phyloP scores from a whole-genome alignment of 345 rosid species.

The Hibiscus tridactylites region DNA sequence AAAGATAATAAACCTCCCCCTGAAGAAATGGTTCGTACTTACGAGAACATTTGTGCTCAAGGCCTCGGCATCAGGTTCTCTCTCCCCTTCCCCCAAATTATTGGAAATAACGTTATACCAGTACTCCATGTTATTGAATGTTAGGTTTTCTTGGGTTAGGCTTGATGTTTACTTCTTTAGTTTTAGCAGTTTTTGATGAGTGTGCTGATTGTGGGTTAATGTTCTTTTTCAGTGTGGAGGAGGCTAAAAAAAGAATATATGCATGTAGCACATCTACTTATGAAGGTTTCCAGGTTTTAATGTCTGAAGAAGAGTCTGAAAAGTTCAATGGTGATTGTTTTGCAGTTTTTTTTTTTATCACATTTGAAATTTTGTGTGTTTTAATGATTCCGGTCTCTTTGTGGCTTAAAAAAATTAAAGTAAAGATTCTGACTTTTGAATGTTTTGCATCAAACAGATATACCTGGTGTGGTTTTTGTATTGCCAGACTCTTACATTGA shows the following conservation, averaged over 20 bases:
- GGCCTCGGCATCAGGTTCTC: slow-evolving; percentile 69
- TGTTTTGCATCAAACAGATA: slow-evolving; percentile 33
- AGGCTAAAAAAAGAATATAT: slow-evolving; percentile 72
- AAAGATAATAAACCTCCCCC: slow-evolving; percentile 40
- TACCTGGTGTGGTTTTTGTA: slow-evolving; percentile 77
- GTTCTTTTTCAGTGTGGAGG: slow-evolving; percentile 54
- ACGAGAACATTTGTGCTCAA: slow-evolving; percentile 49
- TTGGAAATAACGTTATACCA: not conserved
- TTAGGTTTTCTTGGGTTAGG: not conserved
- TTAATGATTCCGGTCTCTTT: not conserved
- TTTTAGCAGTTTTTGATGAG: not conserved
- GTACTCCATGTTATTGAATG: not conserved
- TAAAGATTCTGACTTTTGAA: slow-evolving; percentile 8
- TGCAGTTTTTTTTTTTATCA: not conserved
- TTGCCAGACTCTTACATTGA: slow-evolving; percentile 94
- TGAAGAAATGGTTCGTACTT: slow-evolving; percentile 71
- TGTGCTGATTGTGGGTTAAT: slow-evolving; percentile 7
- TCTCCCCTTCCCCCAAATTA: not conserved
- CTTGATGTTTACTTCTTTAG: not conserved
- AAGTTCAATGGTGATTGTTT: slow-evolving; percentile 46
- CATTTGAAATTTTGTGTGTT: not conserved
- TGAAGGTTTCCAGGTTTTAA: slow-evolving; percentile 86
- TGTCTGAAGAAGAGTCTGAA: slow-evolving; percentile 81
- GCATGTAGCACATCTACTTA: slow-evolving; percentile 97
- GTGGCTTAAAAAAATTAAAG: not conserved